Evolutionary conservation across 352 stramenopile species (phyloP).

Genomic region (Phytophthora europaea): DNA sequence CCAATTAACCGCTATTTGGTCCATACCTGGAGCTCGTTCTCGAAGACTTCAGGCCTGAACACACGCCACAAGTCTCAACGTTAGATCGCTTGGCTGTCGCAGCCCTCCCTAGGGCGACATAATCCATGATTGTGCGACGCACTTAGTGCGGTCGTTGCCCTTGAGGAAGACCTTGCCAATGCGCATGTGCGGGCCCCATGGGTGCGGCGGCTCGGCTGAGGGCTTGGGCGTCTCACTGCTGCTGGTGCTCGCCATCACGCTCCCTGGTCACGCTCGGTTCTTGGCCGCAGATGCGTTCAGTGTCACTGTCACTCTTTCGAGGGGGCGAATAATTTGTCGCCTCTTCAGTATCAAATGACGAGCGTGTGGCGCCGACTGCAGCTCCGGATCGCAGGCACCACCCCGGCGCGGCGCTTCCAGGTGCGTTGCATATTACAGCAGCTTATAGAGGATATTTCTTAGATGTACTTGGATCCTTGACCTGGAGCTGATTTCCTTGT

Average conservation of each 20-base stretch:
- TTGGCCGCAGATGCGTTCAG: slow-evolving; percentile 15
- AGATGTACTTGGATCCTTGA: background rate
- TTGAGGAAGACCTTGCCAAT: slow-evolving; percentile 90
- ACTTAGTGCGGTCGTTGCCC: slow-evolving; percentile 91
- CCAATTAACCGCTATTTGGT: background rate
- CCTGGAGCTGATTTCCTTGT: slow-evolving; percentile 5
- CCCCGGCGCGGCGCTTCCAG: slow-evolving; percentile 85
- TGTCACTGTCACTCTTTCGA: slow-evolving; percentile 7
- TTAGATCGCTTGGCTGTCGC: slow-evolving; percentile 13
- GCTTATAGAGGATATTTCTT: background rate
- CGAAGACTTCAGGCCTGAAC: slow-evolving; percentile 83
- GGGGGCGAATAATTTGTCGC: background rate
- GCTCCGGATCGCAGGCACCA: slow-evolving; percentile 83
- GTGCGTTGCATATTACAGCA: slow-evolving; percentile 29
- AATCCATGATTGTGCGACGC: slow-evolving; percentile 6
- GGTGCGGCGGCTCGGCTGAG: slow-evolving; percentile 54
- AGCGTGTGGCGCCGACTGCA: slow-evolving; percentile 78
- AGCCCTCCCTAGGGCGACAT: background rate
- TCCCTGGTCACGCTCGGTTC: background rate
- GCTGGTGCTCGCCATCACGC: slow-evolving; percentile 42
- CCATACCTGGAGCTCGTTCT: slow-evolving; percentile 84
- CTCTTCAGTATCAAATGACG: slow-evolving; percentile 51
- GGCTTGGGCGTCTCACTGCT: slow-evolving; percentile 32
- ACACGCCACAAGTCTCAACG: slow-evolving; percentile 4
- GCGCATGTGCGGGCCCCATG: slow-evolving; percentile 83